Percentiles rank a stretch among this genome's conserved stretches.
Conservation (phyloP, 2,329 filamentous ascomycete genomes). For the Gyromitra esculenta region DNA sequence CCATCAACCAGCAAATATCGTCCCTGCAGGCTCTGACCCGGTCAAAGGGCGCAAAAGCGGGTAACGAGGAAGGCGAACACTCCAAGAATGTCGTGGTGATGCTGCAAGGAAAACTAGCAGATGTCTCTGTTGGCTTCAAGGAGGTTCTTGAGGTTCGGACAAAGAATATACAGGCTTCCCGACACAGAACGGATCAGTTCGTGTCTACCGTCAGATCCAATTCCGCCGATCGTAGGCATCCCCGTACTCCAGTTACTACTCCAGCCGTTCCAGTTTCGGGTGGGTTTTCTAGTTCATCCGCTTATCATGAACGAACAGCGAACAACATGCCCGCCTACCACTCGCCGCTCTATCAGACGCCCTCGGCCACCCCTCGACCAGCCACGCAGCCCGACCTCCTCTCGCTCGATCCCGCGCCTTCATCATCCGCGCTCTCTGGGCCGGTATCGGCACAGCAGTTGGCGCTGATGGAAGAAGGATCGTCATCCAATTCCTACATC, state of each 20-base stretch:
- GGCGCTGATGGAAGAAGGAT: constrained; percentile 91
- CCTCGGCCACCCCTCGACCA: constrained; percentile 70
- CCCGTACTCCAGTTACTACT: constrained; percentile 42
- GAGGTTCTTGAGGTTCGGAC: constrained; percentile 95
- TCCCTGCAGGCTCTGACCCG: constrained; percentile 80
- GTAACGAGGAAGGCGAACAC: constrained; percentile 76
- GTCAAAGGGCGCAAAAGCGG: constrained; percentile 68
- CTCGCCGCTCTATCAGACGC: constrained; percentile 86
- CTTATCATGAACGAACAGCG: constrained; percentile 52
- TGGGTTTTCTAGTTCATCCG: constrained; percentile 44
- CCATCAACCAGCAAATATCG: constrained; percentile 85
- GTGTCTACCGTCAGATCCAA: constrained; percentile 68
- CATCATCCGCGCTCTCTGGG: constrained; percentile 63
- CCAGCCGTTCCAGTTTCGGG: constrained; percentile 29
- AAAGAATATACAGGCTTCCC: constrained; percentile 95
- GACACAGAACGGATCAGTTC: constrained; percentile 94
- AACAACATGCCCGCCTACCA: constrained; percentile 55
- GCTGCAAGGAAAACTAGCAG: constrained; percentile 88
- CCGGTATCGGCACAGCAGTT: constrained; percentile 83
- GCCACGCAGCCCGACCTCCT: constrained; percentile 78
- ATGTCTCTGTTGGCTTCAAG: constrained; percentile 95
- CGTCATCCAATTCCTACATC: constrained; percentile 86
- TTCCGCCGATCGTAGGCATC: constrained; percentile 51
- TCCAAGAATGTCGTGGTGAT: constrained; percentile 97
- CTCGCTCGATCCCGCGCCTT: constrained; percentile 76